These are phyloP conservation scores for Botrytis tulipae DNA, from an alignment of 2,329 filamentous ascomycete species.

Conservation along the genomic window DNA sequence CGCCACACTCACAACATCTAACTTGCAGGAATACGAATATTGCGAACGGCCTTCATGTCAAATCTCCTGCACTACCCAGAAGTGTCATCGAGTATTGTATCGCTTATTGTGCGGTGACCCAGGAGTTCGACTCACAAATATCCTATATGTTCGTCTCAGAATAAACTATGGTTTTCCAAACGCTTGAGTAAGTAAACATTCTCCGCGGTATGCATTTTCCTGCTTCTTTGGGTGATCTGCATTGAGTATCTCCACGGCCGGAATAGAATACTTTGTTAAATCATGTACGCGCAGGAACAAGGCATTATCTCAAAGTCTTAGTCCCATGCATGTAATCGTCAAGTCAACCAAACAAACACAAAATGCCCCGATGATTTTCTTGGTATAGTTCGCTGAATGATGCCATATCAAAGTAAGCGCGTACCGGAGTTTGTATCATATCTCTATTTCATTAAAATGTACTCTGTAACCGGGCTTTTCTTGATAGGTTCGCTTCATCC, in stretches of 20 bases:
- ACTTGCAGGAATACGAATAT: neutral
- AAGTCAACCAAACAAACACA: neutral
- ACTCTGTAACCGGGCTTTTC: neutral
- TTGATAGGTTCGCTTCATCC: neutral
- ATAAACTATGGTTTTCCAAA: neutral
- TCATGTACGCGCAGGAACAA: neutral
- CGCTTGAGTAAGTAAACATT: neutral
- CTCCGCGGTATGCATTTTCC: neutral
- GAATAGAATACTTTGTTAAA: neutral
- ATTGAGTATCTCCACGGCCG: neutral
- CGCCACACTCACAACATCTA: neutral
- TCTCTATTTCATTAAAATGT: neutral
- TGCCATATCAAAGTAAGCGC: neutral
- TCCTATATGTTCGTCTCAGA: neutral
- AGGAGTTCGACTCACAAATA: neutral
- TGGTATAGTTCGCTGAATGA: neutral
- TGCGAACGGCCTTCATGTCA: neutral
- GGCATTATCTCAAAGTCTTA: neutral
- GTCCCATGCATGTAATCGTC: neutral
- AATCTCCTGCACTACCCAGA: neutral
- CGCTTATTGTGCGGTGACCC: neutral
- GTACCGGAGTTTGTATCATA: neutral
- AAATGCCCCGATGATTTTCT: neutral
- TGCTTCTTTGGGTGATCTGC: neutral
- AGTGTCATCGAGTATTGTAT: too few relatives aligned